A percentile compares a stretch with the other conserved stretches of the same genome.
phyloP scores from a whole-genome alignment of 371 early-diverging fungal genomes.

The Lichtheimia ramosa region DNA sequence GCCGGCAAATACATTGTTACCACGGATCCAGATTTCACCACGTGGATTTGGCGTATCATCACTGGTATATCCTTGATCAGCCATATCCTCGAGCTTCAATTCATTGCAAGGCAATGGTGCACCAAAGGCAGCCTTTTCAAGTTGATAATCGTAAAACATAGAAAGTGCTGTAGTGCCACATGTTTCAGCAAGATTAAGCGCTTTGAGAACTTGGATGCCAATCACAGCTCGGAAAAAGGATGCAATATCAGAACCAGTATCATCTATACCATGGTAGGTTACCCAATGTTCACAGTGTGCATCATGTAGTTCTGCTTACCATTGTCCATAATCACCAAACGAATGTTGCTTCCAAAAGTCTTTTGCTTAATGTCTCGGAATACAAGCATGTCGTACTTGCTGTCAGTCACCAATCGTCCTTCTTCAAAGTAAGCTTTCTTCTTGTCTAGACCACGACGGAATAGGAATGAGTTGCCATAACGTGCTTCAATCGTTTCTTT shows the following conservation, averaged over 20 bases:
- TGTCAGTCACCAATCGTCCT: slow-evolving; percentile 43
- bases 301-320: slow-evolving; percentile 4
- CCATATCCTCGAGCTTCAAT: slow-evolving; percentile 84
- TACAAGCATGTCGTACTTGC: slow-evolving; percentile 50
- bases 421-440: slow-evolving; percentile 36
- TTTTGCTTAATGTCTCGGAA: slow-evolving; percentile 51
- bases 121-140: slow-evolving; percentile 53
- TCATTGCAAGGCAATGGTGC: slow-evolving; percentile 76
- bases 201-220: slow-evolving; percentile 54
- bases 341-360: slow-evolving; percentile 87
- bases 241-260: slow-evolving; percentile 19
- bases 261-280: slow-evolving; percentile 58
- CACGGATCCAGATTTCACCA: slow-evolving; percentile 69
- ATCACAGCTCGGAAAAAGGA: slow-evolving; percentile 53
- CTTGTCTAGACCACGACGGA: slow-evolving; percentile 39
- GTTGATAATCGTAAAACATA: slow-evolving; percentile 58
- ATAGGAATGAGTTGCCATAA: slow-evolving; percentile 49
- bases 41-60: slow-evolving; percentile 76
- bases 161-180: slow-evolving; percentile 51
- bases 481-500: slow-evolving; percentile 32
- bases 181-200: slow-evolving; percentile 66
- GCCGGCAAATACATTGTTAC: slow-evolving; percentile 51
- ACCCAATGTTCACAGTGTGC: neutral
- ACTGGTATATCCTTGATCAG: slow-evolving; percentile 64
- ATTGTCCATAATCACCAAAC: slow-evolving; percentile 55